phyloP scores from a whole-genome alignment of 257 asterid species.

The Scutellaria galericulata region DNA sequence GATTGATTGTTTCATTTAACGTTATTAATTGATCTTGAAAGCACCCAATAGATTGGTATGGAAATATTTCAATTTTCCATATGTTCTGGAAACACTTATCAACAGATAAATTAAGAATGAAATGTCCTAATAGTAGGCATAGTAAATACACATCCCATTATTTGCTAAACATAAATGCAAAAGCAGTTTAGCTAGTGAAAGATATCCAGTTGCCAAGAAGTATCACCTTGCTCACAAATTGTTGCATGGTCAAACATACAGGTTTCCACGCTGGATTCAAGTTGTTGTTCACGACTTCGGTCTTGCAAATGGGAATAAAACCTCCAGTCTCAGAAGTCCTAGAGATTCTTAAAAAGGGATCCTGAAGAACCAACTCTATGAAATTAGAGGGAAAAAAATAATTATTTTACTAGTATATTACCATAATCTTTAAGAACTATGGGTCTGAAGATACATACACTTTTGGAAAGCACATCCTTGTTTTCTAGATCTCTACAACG shows the following conservation, averaged over 20 bases:
- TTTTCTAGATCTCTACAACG: slow-evolving; percentile 62
- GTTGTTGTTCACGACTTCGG: slow-evolving; percentile 80
- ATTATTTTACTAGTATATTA: neutral
- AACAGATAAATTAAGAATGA: neutral
- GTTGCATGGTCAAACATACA: slow-evolving; percentile 57
- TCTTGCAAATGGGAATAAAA: slow-evolving; percentile 71
- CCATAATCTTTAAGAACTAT: neutral
- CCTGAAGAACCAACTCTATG: slow-evolving; percentile 48
- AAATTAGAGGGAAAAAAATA: slow-evolving; percentile 9
- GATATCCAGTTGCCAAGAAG: neutral
- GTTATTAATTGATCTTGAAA: neutral
- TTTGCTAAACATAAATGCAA: neutral
- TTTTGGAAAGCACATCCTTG: slow-evolving; percentile 75
- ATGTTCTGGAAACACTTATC: neutral
- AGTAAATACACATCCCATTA: neutral
- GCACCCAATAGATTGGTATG: neutral
- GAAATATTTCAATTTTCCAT: slow-evolving; percentile 9
- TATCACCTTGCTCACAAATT: slow-evolving; percentile 62
- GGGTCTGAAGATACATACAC: slow-evolving; percentile 49
- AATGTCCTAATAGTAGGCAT: neutral
- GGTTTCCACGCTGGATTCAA: slow-evolving; percentile 79
- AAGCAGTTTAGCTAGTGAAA: neutral
- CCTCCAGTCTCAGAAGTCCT: slow-evolving; percentile 63
- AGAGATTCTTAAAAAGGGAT: slow-evolving; percentile 83
- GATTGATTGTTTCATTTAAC: neutral